A percentile compares a stretch with the other conserved stretches of the same genome.
phyloP scores from a whole-genome alignment of 495 filamentous ascomycete species.

The Hapsidospora chrysogenum region DNA sequence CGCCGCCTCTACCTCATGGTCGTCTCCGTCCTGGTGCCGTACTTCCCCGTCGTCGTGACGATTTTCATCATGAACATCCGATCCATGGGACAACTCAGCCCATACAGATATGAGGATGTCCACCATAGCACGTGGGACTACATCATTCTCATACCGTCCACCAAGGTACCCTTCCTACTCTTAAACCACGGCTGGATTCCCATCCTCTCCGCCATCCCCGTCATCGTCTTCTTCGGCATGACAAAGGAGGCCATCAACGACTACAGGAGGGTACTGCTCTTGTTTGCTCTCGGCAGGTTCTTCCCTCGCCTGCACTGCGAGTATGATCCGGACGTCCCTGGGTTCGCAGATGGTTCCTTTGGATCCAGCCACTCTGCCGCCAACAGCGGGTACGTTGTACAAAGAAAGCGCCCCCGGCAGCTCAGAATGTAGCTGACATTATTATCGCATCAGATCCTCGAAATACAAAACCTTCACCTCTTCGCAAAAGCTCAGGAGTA shows the following conservation, averaged over 20 bases:
- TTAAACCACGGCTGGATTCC: slow-evolving; percentile 55
- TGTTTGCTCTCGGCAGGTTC: slow-evolving; percentile 30
- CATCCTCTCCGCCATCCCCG: slow-evolving; percentile 37
- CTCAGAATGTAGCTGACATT: no score
- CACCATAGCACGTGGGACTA: slow-evolving; percentile 29
- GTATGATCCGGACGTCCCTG: slow-evolving; percentile 10
- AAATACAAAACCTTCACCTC: no score
- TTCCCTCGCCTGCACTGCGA: slow-evolving; percentile 23
- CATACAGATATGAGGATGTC: slow-evolving; percentile 17
- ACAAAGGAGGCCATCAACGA: slow-evolving; percentile 58
- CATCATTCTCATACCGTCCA: slow-evolving; percentile 44
- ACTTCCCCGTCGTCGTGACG: slow-evolving; percentile 46
- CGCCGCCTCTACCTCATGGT: slow-evolving; percentile 64
- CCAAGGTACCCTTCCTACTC: slow-evolving; percentile 21
- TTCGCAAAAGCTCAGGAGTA: not conserved
- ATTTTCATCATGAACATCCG: slow-evolving; percentile 40
- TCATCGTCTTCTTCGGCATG: slow-evolving; percentile 70
- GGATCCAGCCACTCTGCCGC: no score
- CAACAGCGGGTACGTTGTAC: not conserved
- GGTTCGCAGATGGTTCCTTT: not conserved
- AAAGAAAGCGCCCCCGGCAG: no score
- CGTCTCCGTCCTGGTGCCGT: slow-evolving; percentile 45
- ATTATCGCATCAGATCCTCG: no score
- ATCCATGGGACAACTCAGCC: slow-evolving; percentile 32
- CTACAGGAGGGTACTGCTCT: slow-evolving; percentile 42